These are phyloP conservation scores for Alnus rubra DNA, from an alignment of 306 rosid species.

Conservation along the genomic window DNA sequence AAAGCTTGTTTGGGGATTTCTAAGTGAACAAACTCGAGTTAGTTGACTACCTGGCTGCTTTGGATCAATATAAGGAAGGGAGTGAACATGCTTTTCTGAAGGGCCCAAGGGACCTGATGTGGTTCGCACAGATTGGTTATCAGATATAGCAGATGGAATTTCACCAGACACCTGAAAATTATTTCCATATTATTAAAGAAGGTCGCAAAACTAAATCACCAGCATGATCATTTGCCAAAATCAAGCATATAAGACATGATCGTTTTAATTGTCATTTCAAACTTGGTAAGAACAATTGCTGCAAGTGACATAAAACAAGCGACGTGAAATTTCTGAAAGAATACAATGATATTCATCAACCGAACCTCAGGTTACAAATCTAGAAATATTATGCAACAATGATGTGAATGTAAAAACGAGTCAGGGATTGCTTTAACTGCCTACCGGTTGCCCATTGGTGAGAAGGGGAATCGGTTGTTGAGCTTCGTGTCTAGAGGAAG, in stretches of 20 bases:
- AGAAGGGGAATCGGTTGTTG: conserved; percentile 89
- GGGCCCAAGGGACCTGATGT: conserved; percentile 95
- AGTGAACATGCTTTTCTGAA: conserved; percentile 61
- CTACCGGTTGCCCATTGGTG: conserved; percentile 80
- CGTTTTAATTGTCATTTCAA: not conserved
- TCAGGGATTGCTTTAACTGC: conserved; percentile 7
- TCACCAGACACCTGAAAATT: conserved; percentile 80
- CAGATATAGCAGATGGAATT: conserved; percentile 85
- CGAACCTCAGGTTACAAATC: conserved; percentile 6
- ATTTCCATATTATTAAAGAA: not conserved
- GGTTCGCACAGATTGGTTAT: conserved; percentile 86
- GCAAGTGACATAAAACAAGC: not conserved
- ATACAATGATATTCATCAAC: not conserved
- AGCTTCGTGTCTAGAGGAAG: conserved; percentile 86
- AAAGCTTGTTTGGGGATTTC: conserved; percentile 8
- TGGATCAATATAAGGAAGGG: conserved; percentile 71
- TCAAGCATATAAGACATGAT: not conserved
- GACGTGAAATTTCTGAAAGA: not conserved
- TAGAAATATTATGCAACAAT: conserved; percentile 1
- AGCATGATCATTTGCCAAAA: not conserved
- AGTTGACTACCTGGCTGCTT: conserved; percentile 79
- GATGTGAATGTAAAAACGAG: not conserved
- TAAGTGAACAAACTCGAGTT: conserved; percentile 4
- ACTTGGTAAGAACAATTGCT: not conserved
- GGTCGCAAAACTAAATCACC: not conserved